Percentiles rank a stretch among this genome's conserved stretches.
Evolutionary conservation across 164 flowering plant genomes (phyloP).

Genomic region (Tetrastigma voinierianum): DNA sequence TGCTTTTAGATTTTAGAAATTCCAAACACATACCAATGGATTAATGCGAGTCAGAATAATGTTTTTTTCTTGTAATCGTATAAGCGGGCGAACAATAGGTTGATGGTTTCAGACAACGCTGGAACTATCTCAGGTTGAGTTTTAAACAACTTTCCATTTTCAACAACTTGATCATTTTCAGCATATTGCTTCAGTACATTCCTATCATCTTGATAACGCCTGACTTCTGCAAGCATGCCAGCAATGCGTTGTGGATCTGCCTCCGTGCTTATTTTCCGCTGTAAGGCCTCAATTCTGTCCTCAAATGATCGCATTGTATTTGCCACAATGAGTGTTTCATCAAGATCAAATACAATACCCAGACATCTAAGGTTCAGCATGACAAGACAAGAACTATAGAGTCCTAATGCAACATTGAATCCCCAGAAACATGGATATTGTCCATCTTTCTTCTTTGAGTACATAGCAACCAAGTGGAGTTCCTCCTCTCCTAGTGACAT

Average conservation of each 20-base stretch:
- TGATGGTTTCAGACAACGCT: constrained; percentile 87
- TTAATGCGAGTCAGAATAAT: constrained; percentile 94
- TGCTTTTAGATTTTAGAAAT: not conserved
- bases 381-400: constrained; percentile 80
- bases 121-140: constrained; percentile 81
- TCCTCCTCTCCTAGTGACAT: constrained; percentile 73
- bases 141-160: constrained; percentile 77
- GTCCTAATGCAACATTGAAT: constrained; percentile 62
- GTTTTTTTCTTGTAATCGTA: constrained; percentile 84
- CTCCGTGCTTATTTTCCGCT: constrained; percentile 75
- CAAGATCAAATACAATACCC: constrained; percentile 98
- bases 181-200: constrained; percentile 79
- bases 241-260: constrained; percentile 72
- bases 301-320: constrained; percentile 99
- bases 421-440: constrained; percentile 87
- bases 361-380: constrained; percentile 98
- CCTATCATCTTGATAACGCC: constrained; percentile 94
- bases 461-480: constrained; percentile 96
- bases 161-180: constrained; percentile 90
- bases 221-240: constrained; percentile 86
- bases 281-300: constrained; percentile 92
- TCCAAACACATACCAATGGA: constrained; percentile 61
- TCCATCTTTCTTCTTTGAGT: constrained; percentile 50
- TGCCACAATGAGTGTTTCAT: constrained; percentile 96
- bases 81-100: constrained; percentile 78